A percentile compares a stretch with the other conserved stretches of the same genome.
phyloP scores from a whole-genome alignment of 225 moss, liverwort and hornwort genomes.

The Bryoerythrophyllum caledonicum region DNA sequence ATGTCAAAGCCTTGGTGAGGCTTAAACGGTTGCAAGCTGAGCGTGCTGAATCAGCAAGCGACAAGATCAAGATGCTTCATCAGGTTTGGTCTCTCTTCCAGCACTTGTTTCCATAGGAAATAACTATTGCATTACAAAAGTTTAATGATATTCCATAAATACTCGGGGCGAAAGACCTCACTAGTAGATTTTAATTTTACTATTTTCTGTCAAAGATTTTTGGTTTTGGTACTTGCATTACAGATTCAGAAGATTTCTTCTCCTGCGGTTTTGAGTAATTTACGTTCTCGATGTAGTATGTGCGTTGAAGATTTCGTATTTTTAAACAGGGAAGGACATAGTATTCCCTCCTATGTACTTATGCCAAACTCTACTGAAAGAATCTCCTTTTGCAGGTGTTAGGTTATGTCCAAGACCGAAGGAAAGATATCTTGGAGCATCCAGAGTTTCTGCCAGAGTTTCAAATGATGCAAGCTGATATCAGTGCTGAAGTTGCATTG shows the following conservation, averaged over 20 bases:
- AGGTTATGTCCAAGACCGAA: constrained; percentile 50
- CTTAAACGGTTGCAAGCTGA: constrained; percentile 77
- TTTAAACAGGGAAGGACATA: background rate
- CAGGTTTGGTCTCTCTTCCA: constrained; percentile 49
- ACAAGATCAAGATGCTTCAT: constrained; percentile 53
- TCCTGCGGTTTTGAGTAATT: background rate
- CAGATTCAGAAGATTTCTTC: constrained; percentile 4
- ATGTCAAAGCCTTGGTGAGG: constrained; percentile 77
- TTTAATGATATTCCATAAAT: background rate
- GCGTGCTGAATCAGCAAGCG: constrained; percentile 42
- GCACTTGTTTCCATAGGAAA: background rate
- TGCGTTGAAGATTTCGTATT: background rate
- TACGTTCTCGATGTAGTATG: background rate
- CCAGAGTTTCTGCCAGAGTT: constrained; percentile 59
- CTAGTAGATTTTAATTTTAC: background rate
- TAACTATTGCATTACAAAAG: background rate
- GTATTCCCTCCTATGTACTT: background rate
- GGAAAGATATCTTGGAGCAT: constrained; percentile 39
- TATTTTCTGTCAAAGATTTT: constrained; percentile 17
- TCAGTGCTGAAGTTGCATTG: constrained; percentile 67
- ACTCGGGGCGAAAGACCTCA: background rate
- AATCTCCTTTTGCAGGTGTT: constrained; percentile 51
- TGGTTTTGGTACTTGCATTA: constrained; percentile 2
- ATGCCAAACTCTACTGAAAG: background rate
- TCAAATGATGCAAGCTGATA: constrained; percentile 62